Conservation (phyloP, 1,139 yeast species). For the Geotrichum macrosporum region DNA sequence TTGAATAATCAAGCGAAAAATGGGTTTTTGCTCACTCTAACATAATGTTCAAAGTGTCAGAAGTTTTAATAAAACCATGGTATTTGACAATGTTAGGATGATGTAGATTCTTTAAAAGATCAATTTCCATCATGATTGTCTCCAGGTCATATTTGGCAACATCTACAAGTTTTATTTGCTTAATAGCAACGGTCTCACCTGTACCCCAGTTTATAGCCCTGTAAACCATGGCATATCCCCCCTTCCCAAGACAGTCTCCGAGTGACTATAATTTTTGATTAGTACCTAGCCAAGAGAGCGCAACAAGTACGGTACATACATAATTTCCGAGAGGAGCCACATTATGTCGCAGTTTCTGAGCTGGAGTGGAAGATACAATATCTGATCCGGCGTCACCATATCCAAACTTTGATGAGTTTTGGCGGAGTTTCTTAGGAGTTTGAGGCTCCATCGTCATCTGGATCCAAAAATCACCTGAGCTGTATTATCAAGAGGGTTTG, state of each 20-base stretch:
- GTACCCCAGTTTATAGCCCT: conserved; percentile 61
- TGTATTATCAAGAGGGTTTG: too few relatives aligned
- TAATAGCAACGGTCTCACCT: conserved; percentile 74
- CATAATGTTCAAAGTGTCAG: conserved; percentile 63
- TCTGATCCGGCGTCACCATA: conserved; percentile 16
- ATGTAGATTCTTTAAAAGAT: conserved; percentile 60
- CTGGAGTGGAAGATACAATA: conserved; percentile 20
- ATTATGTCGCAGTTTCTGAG: conserved; percentile 15
- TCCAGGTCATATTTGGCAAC: conserved; percentile 37
- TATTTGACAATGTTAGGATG: conserved; percentile 87
- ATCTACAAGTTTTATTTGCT: conserved; percentile 61
- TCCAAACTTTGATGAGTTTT: conserved; percentile 17
- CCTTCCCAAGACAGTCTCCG: conserved; percentile 64
- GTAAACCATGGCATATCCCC: conserved; percentile 76
- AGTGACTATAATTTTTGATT: conserved; percentile 30
- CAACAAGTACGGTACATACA: conserved; percentile 2
- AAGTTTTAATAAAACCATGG: conserved; percentile 77
- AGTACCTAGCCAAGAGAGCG: not conserved
- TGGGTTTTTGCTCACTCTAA: conserved; percentile 46
- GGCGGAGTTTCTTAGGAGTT: conserved; percentile 19
- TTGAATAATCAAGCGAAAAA: not conserved
- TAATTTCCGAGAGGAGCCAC: conserved; percentile 17
- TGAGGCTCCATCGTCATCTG: conserved; percentile 16
- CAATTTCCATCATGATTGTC: conserved; percentile 44
- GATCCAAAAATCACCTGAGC: too few relatives aligned